Evolutionary conservation across 1,284 basidiomycete genomes (phyloP).

Genomic region (Boletus subluridellus): DNA sequence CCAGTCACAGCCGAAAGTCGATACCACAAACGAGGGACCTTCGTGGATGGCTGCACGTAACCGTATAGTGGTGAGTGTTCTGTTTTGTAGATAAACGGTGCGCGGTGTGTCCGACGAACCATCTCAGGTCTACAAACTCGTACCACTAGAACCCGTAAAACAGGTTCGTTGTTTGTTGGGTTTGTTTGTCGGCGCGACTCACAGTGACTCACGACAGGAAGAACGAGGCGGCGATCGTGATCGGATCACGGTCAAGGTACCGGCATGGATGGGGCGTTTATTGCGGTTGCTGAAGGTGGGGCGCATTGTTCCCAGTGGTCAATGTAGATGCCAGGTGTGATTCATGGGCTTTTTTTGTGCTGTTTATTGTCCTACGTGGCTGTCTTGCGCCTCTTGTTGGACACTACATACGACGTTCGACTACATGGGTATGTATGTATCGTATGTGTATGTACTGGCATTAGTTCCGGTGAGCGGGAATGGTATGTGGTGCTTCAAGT

Average conservation of each 20-base stretch:
- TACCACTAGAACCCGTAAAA: too few species aligned
- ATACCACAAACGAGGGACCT: neutral
- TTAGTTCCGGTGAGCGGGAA: too few species aligned
- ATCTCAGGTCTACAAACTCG: neutral
- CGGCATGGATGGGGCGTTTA: neutral
- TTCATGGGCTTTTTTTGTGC: neutral
- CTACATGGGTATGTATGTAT: neutral
- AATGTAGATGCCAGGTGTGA: neutral
- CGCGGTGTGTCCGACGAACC: neutral
- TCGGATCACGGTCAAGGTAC: neutral
- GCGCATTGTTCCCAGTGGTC: neutral
- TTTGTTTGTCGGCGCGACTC: neutral
- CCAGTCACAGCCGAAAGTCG: too few species aligned
- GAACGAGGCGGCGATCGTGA: neutral
- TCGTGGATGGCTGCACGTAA: neutral
- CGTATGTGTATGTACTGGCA: too few species aligned
- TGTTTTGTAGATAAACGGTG: neutral
- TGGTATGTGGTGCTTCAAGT: too few species aligned
- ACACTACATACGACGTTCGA: neutral
- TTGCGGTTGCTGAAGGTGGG: neutral
- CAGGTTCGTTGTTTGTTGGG: neutral
- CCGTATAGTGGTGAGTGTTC: neutral
- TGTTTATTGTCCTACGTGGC: neutral
- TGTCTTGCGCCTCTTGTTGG: neutral
- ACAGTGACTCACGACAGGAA: neutral